Percentiles rank a stretch among this genome's conserved stretches.
phyloP scores from a whole-genome alignment of 352 stramenopile genomes.

The Pythium sukuiense region DNA sequence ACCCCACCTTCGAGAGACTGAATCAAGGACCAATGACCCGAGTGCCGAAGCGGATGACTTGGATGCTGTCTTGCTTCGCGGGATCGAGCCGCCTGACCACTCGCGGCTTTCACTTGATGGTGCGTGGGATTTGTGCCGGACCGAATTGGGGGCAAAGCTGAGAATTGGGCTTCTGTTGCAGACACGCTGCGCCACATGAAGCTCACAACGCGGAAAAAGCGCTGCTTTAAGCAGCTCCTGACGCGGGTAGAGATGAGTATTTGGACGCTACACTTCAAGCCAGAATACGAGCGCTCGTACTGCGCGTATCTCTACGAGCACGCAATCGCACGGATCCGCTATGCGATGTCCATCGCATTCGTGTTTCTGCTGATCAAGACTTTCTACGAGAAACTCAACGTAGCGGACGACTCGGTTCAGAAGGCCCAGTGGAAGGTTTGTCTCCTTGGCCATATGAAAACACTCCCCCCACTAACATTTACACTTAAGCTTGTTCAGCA shows the following conservation, averaged over 20 bases:
- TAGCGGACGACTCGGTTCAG: neutral
- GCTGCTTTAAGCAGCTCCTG: slow-evolving; percentile 41
- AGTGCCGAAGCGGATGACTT: slow-evolving; percentile 7
- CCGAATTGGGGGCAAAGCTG: neutral
- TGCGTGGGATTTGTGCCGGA: neutral
- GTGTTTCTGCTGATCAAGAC: slow-evolving; percentile 35
- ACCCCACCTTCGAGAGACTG: neutral
- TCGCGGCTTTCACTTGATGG: slow-evolving; percentile 23
- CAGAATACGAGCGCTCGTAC: slow-evolving; percentile 34
- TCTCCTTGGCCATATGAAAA: neutral
- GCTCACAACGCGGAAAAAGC: slow-evolving; percentile 29
- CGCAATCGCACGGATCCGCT: slow-evolving; percentile 35
- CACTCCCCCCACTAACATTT: neutral
- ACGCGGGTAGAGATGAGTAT: slow-evolving; percentile 38
- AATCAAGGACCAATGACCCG: neutral
- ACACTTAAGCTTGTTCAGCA: slow-evolving; percentile 21
- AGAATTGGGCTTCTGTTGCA: slow-evolving; percentile 2
- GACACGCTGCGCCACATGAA: slow-evolving; percentile 39
- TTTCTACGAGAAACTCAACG: slow-evolving; percentile 24
- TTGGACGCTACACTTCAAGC: slow-evolving; percentile 39
- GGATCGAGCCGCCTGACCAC: slow-evolving; percentile 39
- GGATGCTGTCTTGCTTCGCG: slow-evolving; percentile 29
- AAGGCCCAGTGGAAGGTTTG: slow-evolving; percentile 17
- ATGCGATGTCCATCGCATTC: slow-evolving; percentile 34
- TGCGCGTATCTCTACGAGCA: slow-evolving; percentile 32